Conservation (phyloP, 2,329 filamentous ascomycete species). For the Talaromyces sp. region DNA sequence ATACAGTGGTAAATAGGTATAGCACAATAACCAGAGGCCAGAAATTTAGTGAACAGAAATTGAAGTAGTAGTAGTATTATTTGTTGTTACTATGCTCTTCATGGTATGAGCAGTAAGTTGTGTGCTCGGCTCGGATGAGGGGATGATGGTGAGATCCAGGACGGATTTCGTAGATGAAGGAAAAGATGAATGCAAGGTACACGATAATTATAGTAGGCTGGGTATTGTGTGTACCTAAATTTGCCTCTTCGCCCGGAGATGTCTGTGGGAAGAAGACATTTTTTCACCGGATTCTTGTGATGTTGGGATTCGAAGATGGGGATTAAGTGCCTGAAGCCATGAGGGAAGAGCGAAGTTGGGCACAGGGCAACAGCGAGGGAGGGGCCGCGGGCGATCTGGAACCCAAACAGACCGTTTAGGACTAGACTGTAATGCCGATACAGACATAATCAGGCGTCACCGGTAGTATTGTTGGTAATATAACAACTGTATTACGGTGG, state of each 20-base stretch:
- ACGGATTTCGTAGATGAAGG: not conserved
- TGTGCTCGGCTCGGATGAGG: not conserved
- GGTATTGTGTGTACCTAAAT: constrained; percentile 10
- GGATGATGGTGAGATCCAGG: not conserved
- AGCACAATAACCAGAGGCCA: not conserved
- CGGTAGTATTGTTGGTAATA: not conserved
- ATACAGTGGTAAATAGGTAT: not conserved
- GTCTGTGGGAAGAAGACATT: constrained; percentile 4
- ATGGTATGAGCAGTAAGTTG: not conserved
- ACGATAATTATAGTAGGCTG: constrained; percentile 12
- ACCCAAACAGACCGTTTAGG: constrained; percentile 1
- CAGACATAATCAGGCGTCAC: not conserved
- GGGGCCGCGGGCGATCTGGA: constrained; percentile 15
- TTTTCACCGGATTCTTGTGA: not conserved
- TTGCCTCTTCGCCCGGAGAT: not conserved
- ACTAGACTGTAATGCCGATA: not conserved
- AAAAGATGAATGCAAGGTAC: constrained; percentile 17
- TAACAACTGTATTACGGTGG: not conserved
- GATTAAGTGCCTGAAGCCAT: constrained; percentile 13
- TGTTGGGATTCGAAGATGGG: constrained; percentile 8
- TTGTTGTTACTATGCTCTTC: not conserved
- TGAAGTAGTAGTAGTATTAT: constrained; percentile 2
- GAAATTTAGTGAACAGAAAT: constrained; percentile 2
- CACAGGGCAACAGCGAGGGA: constrained; percentile 5
- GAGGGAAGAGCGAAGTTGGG: constrained; percentile 6